Evolutionary conservation across 2,329 filamentous ascomycete genomes (phyloP), one percentile per base, ranked within the genome.

Genomic region (Cladophialophora psammophila): DNA sequence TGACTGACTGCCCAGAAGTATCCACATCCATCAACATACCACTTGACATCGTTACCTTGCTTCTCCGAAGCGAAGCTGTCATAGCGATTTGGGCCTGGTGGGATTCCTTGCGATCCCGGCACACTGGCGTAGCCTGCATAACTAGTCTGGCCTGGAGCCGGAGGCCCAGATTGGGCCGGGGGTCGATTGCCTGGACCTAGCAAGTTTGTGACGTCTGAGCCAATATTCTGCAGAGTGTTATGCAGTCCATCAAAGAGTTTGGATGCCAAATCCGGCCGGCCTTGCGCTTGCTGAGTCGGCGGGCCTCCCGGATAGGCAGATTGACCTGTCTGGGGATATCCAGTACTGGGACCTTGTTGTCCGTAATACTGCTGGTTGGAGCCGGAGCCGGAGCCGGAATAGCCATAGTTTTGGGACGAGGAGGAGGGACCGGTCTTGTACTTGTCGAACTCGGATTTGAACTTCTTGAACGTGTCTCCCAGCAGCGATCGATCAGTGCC

Each of bases 1-100:
- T 90, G 82, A 48, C 88, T 91, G 1, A 95, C 90, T n/a, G 92
- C 92, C 84, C 88, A 92, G 81, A 95, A 92, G 76, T 94, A 94
- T 9, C 88, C 87, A 75, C 89, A 91, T 12, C 89, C 91, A 75
- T 94, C 91, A 32, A 94, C 91, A 78, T 90, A 93, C 92, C 92
- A 95, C 82, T 95, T 95, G 66, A 87, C 87, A 71, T 86, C 81
- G 75, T 91, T 89, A 63, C 90, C 91, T 18, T 85, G 84, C 35
- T 90, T 86, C 76, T 88, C 86, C 1, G 90, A 87, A 0, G 90
- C 90, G 79, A 95, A 95, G 66, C 82, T 84, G 67, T 82, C 76
- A 73, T 80, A 86, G 56, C 84, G 82, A 71, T 86, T 81, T 64
- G 63, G 63, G 40, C 57, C 68, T 12, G 59, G 52, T 10, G 57